Conservation (phyloP, 2,329 filamentous ascomycete species). For the Orbilia blumenaviensis region DNA sequence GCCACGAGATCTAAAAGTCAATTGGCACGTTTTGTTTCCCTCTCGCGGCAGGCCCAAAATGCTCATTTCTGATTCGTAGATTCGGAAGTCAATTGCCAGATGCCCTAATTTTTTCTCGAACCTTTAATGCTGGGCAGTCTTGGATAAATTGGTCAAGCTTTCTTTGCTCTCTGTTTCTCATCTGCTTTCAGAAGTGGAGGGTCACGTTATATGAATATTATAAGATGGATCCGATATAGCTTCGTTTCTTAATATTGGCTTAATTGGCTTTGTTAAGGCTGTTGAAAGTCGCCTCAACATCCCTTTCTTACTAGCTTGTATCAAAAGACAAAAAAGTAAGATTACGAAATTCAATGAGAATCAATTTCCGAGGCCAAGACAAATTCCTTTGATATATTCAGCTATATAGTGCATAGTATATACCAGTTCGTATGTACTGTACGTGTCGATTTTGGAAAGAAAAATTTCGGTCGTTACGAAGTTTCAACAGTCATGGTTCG, state of each 20-base stretch:
- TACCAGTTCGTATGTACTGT: too few species aligned
- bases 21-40: conserved; percentile 9
- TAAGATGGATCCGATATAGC: conserved; percentile 6
- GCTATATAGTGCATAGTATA: too few species aligned
- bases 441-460: not conserved
- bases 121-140: not conserved
- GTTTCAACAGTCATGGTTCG: not conserved
- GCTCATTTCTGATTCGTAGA: not conserved
- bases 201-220: conserved; percentile 29
- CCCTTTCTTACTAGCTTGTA: not conserved
- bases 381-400: not conserved
- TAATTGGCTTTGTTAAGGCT: conserved; percentile 16
- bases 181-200: not conserved
- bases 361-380: conserved; percentile 3
- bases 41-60: not conserved
- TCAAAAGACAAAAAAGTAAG: not conserved
- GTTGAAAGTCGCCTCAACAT: conserved; percentile 17
- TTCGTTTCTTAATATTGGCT: not conserved
- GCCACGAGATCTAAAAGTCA: conserved; percentile 36
- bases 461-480: conserved; percentile 10
- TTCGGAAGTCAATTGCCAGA: conserved; percentile 38
- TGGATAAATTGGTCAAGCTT: conserved; percentile 31
- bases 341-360: not conserved
- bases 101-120: conserved; percentile 27
- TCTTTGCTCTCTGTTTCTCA: conserved; percentile 6